Conservation (phyloP, 371 early-diverging fungal species). For the Dinochytrium kinnereticum region DNA sequence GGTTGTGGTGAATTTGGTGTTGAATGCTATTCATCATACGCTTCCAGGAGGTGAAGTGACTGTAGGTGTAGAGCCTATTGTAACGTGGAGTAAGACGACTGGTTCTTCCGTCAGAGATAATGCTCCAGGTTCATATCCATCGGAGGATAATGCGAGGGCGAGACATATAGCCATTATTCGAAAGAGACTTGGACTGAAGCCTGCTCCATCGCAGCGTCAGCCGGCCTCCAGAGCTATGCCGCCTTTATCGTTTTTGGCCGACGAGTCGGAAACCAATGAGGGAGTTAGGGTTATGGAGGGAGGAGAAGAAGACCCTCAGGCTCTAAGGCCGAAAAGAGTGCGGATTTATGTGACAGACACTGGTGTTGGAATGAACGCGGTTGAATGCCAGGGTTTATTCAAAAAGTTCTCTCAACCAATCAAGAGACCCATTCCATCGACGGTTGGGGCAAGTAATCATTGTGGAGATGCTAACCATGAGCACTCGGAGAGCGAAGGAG, state of each 20-base stretch:
- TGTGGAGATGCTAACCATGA: too few species aligned
- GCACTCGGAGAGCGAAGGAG: too few species aligned
- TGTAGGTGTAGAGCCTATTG: not conserved
- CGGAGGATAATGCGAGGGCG: not conserved
- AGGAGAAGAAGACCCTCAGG: not conserved
- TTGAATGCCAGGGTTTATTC: conserved; percentile 59
- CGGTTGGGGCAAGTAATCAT: too few species aligned
- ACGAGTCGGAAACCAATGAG: too few species aligned
- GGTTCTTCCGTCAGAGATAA: too few species aligned
- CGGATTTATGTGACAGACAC: conserved; percentile 62
- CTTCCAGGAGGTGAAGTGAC: not conserved
- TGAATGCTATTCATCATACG: conserved; percentile 28
- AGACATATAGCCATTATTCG: not conserved
- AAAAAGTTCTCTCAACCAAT: conserved; percentile 60
- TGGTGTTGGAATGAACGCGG: conserved; percentile 64
- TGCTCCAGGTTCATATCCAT: too few species aligned
- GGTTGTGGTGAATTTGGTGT: conserved; percentile 25
- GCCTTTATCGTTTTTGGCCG: too few species aligned
- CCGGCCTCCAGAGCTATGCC: too few species aligned
- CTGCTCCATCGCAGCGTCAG: not conserved
- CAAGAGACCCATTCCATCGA: not conserved
- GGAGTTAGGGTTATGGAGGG: too few species aligned
- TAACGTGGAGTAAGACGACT: too few species aligned
- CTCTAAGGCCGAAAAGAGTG: not conserved
- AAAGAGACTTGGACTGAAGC: not conserved